Evolutionary conservation across 768 basidiomycete species (phyloP), one percentile per base, ranked within the genome.

Genomic region (Lentinula sp.): DNA sequence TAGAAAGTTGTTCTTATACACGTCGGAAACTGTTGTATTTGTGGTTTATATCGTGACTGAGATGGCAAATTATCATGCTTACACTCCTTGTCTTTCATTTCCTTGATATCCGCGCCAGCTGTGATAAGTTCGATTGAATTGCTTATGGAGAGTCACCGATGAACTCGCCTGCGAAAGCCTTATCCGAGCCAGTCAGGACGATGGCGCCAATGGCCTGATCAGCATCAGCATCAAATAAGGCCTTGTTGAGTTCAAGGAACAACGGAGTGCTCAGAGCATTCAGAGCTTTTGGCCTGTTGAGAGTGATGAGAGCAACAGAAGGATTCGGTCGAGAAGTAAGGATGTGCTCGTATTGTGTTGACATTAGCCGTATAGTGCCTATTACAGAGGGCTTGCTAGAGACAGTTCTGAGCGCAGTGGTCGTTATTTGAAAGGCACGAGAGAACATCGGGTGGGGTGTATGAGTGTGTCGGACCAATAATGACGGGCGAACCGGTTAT

Each of bases 81-180:
- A 94, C 93, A 97, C 62, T 86, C 77, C 75, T 95, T 95, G 76
- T 95, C 92, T 74, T 94, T 95, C 96, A 98, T 98, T 75, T 98
- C 95, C 77, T 97, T 98, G 75, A 99, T 98, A 74, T 99, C 96
- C 21, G 96, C 96, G 2, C 96, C 95, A 67, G 95, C 95, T 94
- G 15, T 5, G 7, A 21, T 7, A 23, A 48, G 39, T 39, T 11
- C 5, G 34, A 31, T 40, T 4, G 39, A 15, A 9, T 46, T 16
- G 8, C 28, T 16, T 42, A 42, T 23, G 11, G 37, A 50, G 9
- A 37, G 39, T 35, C 7, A 23, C 13, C n/a, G n/a, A 50, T 9
- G 21, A 15, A 75, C 87, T 62, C 67, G 89, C 94, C 94, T 61
- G 96, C 96, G 71, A 99, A 99, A 3, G 93, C 95, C 73, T 81